These are phyloP conservation scores for Marchantia paleacea DNA, from an alignment of 225 moss, liverwort and hornwort species.

Conservation along the genomic window DNA sequence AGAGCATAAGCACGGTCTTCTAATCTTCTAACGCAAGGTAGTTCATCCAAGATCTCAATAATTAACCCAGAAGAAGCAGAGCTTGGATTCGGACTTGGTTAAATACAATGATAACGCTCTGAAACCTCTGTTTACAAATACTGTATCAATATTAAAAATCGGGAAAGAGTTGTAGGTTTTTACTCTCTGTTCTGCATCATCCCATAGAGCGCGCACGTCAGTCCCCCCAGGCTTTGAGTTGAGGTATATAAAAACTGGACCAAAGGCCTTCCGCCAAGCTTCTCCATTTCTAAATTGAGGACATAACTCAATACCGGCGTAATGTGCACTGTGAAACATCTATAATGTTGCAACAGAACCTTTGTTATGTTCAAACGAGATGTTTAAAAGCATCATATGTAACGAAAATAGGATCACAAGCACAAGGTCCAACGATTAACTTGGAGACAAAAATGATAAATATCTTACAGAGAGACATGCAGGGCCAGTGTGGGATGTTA, in stretches of 20 bases:
- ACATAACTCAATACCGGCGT: conserved; percentile 48
- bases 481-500: conserved; percentile 69
- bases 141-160: not conserved
- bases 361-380: not conserved
- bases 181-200: conserved; percentile 44
- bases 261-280: conserved; percentile 62
- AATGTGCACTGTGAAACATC: conserved; percentile 74
- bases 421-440: not conserved
- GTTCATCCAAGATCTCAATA: conserved; percentile 3
- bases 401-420: not conserved
- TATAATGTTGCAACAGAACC: conserved; percentile 7
- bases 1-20: too few relatives aligned
- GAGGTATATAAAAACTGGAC: conserved; percentile 56
- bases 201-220: conserved; percentile 31
- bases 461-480: conserved; percentile 58
- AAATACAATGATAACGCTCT: not conserved
- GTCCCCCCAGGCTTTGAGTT: conserved; percentile 40
- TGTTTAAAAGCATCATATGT: not conserved
- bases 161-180: not conserved
- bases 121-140: not conserved
- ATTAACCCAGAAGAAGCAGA: not conserved
- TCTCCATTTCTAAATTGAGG: conserved; percentile 35
- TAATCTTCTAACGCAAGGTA: not conserved
- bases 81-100: not conserved
- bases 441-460: not conserved